Percentiles rank a stretch among this genome's conserved stretches.
phyloP scores from a whole-genome alignment of 169 alveolate species.

The Prorocentrum cordatum region DNA sequence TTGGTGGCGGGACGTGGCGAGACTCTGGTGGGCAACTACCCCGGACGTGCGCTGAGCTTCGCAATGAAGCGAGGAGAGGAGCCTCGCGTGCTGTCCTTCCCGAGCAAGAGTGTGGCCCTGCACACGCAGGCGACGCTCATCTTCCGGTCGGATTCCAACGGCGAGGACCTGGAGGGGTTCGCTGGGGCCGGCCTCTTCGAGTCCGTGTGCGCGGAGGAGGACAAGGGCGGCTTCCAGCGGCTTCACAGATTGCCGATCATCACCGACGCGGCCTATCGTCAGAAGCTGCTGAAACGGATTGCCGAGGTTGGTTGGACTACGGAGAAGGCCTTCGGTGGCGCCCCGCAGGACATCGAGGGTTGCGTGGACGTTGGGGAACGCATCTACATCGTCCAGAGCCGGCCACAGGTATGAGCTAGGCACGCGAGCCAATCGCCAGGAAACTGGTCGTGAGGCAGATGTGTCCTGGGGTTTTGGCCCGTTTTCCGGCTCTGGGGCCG shows the following conservation, averaged over 20 bases:
- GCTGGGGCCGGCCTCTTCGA: conserved; percentile 92
- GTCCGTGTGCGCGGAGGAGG: conserved; percentile 78
- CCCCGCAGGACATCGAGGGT: conserved; percentile 69
- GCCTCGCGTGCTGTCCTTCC: conserved; percentile 74
- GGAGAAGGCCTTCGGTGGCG: conserved; percentile 59
- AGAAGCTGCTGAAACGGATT: conserved; percentile 14
- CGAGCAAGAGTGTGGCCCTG: conserved; percentile 75
- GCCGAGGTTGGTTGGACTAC: conserved; percentile 69
- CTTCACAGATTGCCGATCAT: conserved; percentile 17
- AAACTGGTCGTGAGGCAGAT: not conserved
- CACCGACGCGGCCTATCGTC: conserved; percentile 8
- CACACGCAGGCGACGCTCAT: conserved; percentile 72
- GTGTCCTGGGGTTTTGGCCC: too few relatives aligned
- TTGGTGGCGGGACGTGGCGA: conserved; percentile 84
- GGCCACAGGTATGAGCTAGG: conserved; percentile 59
- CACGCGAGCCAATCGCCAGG: not conserved
- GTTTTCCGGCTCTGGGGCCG: not conserved
- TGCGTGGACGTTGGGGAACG: conserved; percentile 54
- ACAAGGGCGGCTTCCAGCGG: conserved; percentile 30
- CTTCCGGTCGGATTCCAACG: conserved; percentile 76
- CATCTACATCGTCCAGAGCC: conserved; percentile 52
- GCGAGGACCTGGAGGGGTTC: conserved; percentile 88
- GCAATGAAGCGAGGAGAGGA: conserved; percentile 73
- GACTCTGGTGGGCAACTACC: conserved; percentile 80
- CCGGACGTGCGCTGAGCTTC: conserved; percentile 84